Percentiles rank a stretch among this genome's conserved stretches.
These are phyloP conservation scores for Limnomonas spitsbergensis DNA, from an alignment of 139 green algal species.

Conservation along the genomic window DNA sequence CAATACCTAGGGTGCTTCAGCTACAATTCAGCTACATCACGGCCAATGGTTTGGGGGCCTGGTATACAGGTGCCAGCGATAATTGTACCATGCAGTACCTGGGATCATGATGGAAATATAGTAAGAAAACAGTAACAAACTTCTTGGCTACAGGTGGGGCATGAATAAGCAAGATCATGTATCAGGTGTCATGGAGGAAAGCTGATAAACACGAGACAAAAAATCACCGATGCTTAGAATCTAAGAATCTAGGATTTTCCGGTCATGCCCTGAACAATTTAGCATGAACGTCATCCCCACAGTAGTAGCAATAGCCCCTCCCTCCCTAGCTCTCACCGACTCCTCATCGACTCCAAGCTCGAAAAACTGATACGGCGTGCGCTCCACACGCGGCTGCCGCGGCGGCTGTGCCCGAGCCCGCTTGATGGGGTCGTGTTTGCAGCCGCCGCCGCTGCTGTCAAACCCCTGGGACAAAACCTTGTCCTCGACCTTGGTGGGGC, in stretches of 20 bases:
- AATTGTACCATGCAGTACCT: too few relatives aligned
- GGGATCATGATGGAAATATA: too few relatives aligned
- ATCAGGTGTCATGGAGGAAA: background rate
- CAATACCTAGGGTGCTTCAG: too few relatives aligned
- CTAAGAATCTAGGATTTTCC: background rate
- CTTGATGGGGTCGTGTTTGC: background rate
- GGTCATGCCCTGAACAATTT: background rate
- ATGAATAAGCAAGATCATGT: background rate
- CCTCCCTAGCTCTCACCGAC: background rate
- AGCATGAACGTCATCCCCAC: background rate
- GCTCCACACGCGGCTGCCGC: background rate
- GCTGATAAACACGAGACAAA: background rate
- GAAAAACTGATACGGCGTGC: slow-evolving; percentile 7
- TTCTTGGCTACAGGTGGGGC: too few relatives aligned
- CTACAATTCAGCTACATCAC: too few relatives aligned
- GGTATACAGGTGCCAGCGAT: too few relatives aligned
- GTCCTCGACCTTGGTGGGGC: background rate
- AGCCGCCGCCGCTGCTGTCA: background rate
- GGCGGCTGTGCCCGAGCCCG: background rate
- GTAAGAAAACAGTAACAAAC: too few relatives aligned
- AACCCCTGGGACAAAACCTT: background rate
- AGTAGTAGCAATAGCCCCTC: background rate
- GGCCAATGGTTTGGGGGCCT: too few relatives aligned
- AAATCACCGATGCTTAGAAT: background rate
- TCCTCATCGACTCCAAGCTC: slow-evolving; percentile 2